These are phyloP conservation scores for Scheffersomyces coipomensis DNA, from an alignment of 805 yeast genomes.

Conservation along the genomic window DNA sequence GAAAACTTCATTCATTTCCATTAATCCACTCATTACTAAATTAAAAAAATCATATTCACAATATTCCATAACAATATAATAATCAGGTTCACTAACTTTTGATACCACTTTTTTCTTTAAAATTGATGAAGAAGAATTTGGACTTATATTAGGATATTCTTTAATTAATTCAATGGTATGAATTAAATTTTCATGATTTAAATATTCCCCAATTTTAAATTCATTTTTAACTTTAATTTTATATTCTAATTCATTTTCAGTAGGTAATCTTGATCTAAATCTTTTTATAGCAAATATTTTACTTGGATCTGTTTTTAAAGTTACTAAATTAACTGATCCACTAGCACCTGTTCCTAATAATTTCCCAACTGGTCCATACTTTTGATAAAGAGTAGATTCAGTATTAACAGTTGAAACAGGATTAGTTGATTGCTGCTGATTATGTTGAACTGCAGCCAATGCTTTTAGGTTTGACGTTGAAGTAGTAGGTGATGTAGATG, in stretches of 20 bases:
- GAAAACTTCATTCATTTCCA: conserved; percentile 65
- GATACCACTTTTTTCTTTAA: neutral
- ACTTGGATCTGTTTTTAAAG: conserved; percentile 48
- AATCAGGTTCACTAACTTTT: conserved; percentile 21
- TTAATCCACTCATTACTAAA: conserved; percentile 83
- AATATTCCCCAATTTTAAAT: conserved; percentile 74
- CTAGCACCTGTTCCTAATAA: conserved; percentile 91
- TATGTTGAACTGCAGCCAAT: neutral
- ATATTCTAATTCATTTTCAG: conserved; percentile 68
- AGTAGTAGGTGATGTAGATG: conserved; percentile 12
- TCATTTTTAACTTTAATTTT: conserved; percentile 78
- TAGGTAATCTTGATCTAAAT: conserved; percentile 63
- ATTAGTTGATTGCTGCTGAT: neutral
- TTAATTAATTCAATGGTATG: conserved; percentile 77
- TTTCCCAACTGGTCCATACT: conserved; percentile 70
- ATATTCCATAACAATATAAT: conserved; percentile 86
- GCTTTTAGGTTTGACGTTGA: conserved; percentile 9
- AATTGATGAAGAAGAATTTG: neutral
- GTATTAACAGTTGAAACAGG: conserved; percentile 14
- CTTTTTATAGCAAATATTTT: conserved; percentile 82
- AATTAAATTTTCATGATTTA: conserved; percentile 73
- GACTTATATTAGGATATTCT: conserved; percentile 33
- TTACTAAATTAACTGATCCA: conserved; percentile 83
- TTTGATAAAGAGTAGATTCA: conserved; percentile 30
- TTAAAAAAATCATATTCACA: conserved; percentile 91